Conservation (phyloP, 768 basidiomycete species). For the Leccinum longicurvipes region DNA sequence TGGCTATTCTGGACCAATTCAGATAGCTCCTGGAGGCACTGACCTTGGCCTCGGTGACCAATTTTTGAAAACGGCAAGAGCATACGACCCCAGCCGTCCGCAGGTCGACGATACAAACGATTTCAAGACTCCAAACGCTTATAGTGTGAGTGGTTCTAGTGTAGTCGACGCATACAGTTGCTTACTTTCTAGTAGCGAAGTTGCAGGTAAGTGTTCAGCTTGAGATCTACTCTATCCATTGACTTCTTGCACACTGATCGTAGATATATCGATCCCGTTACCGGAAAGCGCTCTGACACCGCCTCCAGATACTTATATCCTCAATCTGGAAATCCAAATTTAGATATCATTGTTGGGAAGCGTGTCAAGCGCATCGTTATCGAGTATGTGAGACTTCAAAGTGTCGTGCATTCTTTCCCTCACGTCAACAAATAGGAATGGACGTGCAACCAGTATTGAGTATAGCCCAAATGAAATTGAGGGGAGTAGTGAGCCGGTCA, state of each 20-base stretch:
- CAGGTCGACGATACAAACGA: no score
- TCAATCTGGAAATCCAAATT: conserved; percentile 23
- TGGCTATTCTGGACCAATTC: conserved; percentile 34
- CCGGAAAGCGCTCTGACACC: conserved; percentile 27
- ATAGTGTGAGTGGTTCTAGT: conserved; percentile 20
- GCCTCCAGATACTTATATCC: conserved; percentile 36
- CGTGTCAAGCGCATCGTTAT: neutral
- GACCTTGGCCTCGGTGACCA: conserved; percentile 31
- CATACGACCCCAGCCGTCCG: conserved; percentile 46
- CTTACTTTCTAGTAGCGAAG: neutral
- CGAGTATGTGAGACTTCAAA: neutral
- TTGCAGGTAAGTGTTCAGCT: conserved; percentile 12
- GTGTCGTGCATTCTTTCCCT: neutral
- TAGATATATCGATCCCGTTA: conserved; percentile 53
- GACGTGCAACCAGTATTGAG: conserved; percentile 36
- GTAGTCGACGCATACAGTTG: no score
- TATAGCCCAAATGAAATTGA: conserved; percentile 18
- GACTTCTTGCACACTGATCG: no score
- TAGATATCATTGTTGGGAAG: conserved; percentile 29
- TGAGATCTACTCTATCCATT: no score
- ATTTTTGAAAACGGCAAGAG: conserved; percentile 43
- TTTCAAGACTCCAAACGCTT: conserved; percentile 31
- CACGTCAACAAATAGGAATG: conserved; percentile 23
- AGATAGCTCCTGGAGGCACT: conserved; percentile 14
- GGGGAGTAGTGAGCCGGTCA: neutral